Evolutionary conservation across 345 rosid genomes (phyloP).

Genomic region (Mangifera indica): DNA sequence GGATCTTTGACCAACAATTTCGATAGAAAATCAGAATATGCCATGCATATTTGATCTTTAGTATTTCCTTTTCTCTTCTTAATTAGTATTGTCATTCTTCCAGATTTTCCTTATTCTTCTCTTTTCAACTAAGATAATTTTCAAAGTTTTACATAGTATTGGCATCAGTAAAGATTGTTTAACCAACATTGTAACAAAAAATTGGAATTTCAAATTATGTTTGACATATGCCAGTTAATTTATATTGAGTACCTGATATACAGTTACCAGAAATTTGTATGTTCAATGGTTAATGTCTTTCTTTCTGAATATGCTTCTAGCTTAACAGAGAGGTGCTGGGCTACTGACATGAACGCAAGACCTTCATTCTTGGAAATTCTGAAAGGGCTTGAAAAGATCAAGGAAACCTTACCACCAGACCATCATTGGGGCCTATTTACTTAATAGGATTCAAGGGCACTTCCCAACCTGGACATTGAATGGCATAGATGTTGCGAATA

Average conservation of each 20-base stretch:
- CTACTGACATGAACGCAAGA: constrained; percentile 78
- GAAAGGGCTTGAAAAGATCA: constrained; percentile 86
- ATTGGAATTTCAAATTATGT: background rate
- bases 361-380: constrained; percentile 93
- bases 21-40: no score
- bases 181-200: background rate
- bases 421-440: constrained; percentile 86
- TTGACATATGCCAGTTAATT: no score
- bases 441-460: constrained; percentile 30
- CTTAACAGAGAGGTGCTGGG: constrained; percentile 83
- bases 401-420: constrained; percentile 63
- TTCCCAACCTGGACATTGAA: constrained; percentile 6
- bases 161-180: background rate
- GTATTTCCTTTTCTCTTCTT: background rate
- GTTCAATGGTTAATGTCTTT: constrained; percentile 20
- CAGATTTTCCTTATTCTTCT: background rate
- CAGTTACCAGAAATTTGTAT: background rate
- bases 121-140: background rate
- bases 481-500: constrained; percentile 27
- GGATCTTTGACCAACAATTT: no score
- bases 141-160: background rate
- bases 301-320: constrained; percentile 36
- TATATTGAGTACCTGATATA: background rate
- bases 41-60: no score
- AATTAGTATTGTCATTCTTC: background rate